These are phyloP conservation scores for Irpex sp. DNA, from an alignment of 1,284 basidiomycete species.

Conservation along the genomic window DNA sequence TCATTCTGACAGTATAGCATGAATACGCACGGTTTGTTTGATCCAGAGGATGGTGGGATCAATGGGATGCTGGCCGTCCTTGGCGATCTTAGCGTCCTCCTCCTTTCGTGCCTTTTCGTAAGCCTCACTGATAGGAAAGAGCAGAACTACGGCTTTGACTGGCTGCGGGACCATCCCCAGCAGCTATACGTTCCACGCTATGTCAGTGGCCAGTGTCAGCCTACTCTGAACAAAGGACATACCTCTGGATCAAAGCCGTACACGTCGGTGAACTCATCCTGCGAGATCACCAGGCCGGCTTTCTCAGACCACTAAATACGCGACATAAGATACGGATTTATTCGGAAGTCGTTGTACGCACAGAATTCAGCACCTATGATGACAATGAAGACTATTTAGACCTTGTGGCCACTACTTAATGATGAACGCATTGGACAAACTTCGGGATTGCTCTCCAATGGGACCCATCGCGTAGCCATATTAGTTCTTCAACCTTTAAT, in stretches of 20 bases:
- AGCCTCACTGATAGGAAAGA: slow-evolving; percentile 67
- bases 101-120: slow-evolving; percentile 46
- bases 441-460: slow-evolving; percentile 73
- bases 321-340: not conserved
- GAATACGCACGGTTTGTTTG: slow-evolving; percentile 60
- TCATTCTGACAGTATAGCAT: not conserved
- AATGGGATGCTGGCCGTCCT: slow-evolving; percentile 43
- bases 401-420: not conserved
- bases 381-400: not conserved
- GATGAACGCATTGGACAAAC: slow-evolving; percentile 30
- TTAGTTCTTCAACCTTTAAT: not conserved
- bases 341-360: not conserved
- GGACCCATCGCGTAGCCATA: slow-evolving; percentile 49
- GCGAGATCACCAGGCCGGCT: slow-evolving; percentile 58
- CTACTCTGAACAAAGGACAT: slow-evolving; percentile 7
- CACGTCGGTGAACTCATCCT: slow-evolving; percentile 71
- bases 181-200: slow-evolving; percentile 37
- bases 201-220: not conserved
- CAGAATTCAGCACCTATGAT: slow-evolving; percentile 6
- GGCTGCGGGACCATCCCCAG: slow-evolving; percentile 64
- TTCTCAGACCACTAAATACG: slow-evolving; percentile 67
- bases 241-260: slow-evolving; percentile 79
- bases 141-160: slow-evolving; percentile 74
- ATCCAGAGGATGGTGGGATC: slow-evolving; percentile 67
- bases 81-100: slow-evolving; percentile 50